Percentiles rank a stretch among this genome's conserved stretches.
Conservation (phyloP, 192 early-diverging fungal species). For the Podila epigama region DNA sequence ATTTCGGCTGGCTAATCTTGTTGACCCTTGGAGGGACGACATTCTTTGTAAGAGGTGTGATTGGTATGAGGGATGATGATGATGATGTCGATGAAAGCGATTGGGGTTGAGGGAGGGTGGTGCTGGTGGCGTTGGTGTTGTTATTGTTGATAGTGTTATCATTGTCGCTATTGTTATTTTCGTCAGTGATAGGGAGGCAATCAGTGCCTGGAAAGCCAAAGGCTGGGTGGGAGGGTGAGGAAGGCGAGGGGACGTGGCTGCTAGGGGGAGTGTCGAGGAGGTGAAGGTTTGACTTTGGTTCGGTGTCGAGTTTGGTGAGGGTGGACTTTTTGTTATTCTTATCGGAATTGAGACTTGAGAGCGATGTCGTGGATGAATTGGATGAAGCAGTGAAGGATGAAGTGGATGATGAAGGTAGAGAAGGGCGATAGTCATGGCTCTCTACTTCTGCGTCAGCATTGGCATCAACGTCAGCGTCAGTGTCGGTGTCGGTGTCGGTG, state of each 20-base stretch:
- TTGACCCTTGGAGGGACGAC: neutral
- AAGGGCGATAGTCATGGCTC: too few species aligned
- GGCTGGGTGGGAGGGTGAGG: neutral
- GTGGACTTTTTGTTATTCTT: neutral
- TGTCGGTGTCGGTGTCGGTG: too few species aligned
- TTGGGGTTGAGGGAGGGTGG: neutral
- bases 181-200: too few species aligned
- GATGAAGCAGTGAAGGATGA: conserved; percentile 17
- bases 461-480: too few species aligned
- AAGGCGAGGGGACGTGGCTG: neutral
- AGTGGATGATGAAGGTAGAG: conserved; percentile 12
- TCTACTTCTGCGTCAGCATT: too few species aligned
- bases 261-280: neutral
- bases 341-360: neutral
- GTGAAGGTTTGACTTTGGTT: neutral
- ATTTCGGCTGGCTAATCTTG: conserved; percentile 23
- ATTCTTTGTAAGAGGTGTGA: neutral
- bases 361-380: conserved; percentile 6
- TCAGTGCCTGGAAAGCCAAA: neutral
- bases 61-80: conserved; percentile 2
- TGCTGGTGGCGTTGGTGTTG: too few species aligned
- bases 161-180: too few species aligned
- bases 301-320: neutral
- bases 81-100: conserved; percentile 5
- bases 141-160: too few species aligned